Percentiles rank a stretch among this genome's conserved stretches.
phyloP scores from a whole-genome alignment of 495 filamentous ascomycete genomes.

The Lichenothelia convexa region DNA sequence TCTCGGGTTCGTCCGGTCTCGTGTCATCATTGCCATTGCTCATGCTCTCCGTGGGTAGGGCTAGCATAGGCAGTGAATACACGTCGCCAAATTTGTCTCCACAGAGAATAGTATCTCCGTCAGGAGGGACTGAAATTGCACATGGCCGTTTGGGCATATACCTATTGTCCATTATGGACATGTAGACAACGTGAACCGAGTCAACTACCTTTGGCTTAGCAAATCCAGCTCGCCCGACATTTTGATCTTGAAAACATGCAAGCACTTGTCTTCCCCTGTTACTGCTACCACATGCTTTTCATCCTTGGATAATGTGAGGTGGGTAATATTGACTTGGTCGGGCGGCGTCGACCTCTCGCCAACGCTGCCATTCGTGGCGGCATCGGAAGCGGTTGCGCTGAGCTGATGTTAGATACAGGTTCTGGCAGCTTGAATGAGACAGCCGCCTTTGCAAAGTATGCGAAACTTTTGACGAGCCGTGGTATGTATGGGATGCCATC shows the following conservation, averaged over 20 bases:
- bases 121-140: slow-evolving; percentile 46
- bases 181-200: slow-evolving; percentile 4
- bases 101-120: slow-evolving; percentile 51
- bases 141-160: slow-evolving; percentile 78
- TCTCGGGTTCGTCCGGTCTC: slow-evolving; percentile 3
- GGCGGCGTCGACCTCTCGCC: too few species aligned
- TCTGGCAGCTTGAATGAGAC: too few species aligned
- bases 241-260: slow-evolving; percentile 60
- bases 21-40: slow-evolving; percentile 1
- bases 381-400: too few species aligned
- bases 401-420: too few species aligned
- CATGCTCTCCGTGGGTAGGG: slow-evolving; percentile 13
- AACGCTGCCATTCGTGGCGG: too few species aligned
- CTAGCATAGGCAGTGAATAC: slow-evolving; percentile 65
- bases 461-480: too few species aligned
- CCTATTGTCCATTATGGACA: too few species aligned
- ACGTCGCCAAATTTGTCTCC: slow-evolving; percentile 96
- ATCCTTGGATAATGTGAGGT: slow-evolving; percentile 32
- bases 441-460: too few species aligned
- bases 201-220: slow-evolving; percentile 59
- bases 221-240: slow-evolving; percentile 40
- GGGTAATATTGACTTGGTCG: slow-evolving; percentile 17
- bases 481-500: too few species aligned
- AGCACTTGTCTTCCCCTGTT: slow-evolving; percentile 75
- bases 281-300: slow-evolving; percentile 52